Conservation (phyloP, 108 stramenopile species). For the Pseudonitzschia delicatissima region DNA sequence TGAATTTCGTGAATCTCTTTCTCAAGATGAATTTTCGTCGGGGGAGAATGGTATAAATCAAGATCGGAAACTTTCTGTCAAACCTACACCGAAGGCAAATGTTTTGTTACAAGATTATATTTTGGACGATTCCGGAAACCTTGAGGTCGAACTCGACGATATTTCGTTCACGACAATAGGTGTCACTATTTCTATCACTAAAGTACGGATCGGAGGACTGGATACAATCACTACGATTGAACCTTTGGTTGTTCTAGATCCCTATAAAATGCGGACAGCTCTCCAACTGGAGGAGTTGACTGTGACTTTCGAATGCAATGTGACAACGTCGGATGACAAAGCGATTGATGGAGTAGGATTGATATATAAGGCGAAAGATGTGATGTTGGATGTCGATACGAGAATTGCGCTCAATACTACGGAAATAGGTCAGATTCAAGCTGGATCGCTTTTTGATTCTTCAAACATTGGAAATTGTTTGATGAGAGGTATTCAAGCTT, state of each 20-base stretch:
- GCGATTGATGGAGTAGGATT: background rate
- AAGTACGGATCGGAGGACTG: constrained; percentile 36
- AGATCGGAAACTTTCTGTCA: background rate
- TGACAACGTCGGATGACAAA: constrained; percentile 14
- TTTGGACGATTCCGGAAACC: constrained; percentile 32
- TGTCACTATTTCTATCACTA: constrained; percentile 25
- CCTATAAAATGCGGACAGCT: constrained; percentile 36
- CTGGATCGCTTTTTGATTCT: constrained; percentile 33
- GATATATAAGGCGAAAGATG: constrained; percentile 25
- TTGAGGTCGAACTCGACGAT: constrained; percentile 22
- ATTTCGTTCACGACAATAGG: constrained; percentile 8
- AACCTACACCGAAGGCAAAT: background rate
- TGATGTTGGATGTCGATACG: constrained; percentile 34
- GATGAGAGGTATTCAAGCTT: constrained; percentile 17
- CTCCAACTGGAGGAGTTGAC: constrained; percentile 36
- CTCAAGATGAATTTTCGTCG: background rate
- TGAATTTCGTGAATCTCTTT: constrained; percentile 14
- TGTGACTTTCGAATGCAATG: constrained; percentile 28
- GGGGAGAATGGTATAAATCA: background rate
- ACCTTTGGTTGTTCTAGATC: constrained; percentile 36
- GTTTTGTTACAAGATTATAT: constrained; percentile 16
- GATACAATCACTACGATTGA: constrained; percentile 33
- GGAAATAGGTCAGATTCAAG: constrained; percentile 26
- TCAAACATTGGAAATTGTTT: constrained; percentile 13
- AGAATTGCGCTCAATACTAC: constrained; percentile 41